phyloP scores from a whole-genome alignment of 2,329 filamentous ascomycete genomes.

The Chaetothyriales sp. region DNA sequence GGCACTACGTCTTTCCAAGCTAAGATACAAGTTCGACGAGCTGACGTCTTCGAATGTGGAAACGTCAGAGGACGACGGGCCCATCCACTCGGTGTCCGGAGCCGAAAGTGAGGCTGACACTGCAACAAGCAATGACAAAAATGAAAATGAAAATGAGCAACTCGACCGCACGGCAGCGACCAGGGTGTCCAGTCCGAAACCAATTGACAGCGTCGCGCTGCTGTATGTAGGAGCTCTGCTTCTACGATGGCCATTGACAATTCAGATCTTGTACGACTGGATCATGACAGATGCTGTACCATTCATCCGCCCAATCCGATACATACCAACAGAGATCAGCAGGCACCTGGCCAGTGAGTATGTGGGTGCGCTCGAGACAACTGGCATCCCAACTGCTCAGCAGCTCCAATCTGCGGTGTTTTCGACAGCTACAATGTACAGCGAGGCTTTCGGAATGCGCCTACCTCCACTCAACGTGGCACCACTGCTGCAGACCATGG shows the following conservation, averaged over 20 bases:
- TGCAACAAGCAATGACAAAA: conserved; percentile 20
- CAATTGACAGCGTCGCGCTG: conserved; percentile 62
- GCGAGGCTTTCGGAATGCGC: conserved; percentile 52
- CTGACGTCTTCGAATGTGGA: not conserved
- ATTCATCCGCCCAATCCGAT: conserved; percentile 50
- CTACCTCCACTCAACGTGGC: conserved; percentile 62
- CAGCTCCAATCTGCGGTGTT: conserved; percentile 52
- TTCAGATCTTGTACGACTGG: conserved; percentile 35
- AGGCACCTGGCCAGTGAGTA: conserved; percentile 31
- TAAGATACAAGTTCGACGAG: conserved; percentile 25
- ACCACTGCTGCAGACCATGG: conserved; percentile 54
- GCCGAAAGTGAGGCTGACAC: conserved; percentile 15
- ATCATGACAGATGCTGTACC: conserved; percentile 53
- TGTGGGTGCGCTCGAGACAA: conserved; percentile 27
- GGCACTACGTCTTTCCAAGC: conserved; percentile 54
- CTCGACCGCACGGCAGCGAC: conserved; percentile 8
- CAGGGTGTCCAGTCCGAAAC: conserved; percentile 36
- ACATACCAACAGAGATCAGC: conserved; percentile 32
- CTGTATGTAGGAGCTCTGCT: conserved; percentile 70
- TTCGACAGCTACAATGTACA: conserved; percentile 50
- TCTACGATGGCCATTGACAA: not conserved
- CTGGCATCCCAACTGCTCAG: conserved; percentile 33
- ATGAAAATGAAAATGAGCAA: conserved; percentile 23
- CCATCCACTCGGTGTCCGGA: conserved; percentile 1
- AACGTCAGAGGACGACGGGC: conserved; percentile 16